Conservation (phyloP, 1,139 yeast genomes). For the Candida glucosophila region DNA sequence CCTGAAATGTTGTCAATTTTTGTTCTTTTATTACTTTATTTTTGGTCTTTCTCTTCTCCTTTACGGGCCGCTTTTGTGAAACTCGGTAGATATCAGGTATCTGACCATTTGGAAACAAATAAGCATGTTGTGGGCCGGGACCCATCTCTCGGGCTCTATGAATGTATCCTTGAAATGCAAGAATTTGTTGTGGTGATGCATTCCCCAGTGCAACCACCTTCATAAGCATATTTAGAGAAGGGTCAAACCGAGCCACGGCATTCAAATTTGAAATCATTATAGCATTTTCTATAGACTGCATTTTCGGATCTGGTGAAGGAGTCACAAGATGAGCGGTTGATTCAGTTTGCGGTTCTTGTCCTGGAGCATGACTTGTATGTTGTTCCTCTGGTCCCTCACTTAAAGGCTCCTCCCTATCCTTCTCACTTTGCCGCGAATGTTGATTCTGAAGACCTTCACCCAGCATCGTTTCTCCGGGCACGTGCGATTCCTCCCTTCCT, state of each 20-base stretch:
- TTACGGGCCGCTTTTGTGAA: conserved; percentile 15
- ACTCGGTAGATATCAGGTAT: conserved; percentile 10
- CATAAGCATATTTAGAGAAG: conserved; percentile 63
- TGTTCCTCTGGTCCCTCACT: not conserved
- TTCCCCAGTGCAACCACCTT: conserved; percentile 74
- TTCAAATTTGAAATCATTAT: conserved; percentile 79
- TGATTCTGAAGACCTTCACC: too few species aligned
- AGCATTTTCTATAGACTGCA: conserved; percentile 58
- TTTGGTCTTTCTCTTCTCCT: conserved; percentile 17
- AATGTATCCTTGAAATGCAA: conserved; percentile 72
- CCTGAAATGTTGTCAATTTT: conserved; percentile 68
- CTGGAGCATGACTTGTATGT: not conserved
- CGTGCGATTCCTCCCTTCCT: too few species aligned
- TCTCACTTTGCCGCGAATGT: too few species aligned
- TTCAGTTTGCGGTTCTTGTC: not conserved
- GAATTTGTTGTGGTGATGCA: conserved; percentile 63
- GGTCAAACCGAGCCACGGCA: conserved; percentile 68
- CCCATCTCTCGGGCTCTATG: conserved; percentile 73
- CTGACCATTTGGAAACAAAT: conserved; percentile 13
- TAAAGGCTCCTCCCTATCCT: too few species aligned
- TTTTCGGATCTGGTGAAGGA: conserved; percentile 14
- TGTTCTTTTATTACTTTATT: conserved; percentile 31
- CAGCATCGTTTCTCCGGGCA: too few species aligned
- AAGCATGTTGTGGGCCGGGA: conserved; percentile 38
- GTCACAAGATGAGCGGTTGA: not conserved